A percentile compares a stretch with the other conserved stretches of the same genome.
Evolutionary conservation across 257 asterid species (phyloP).

Genomic region (Solanum paucissectum): DNA sequence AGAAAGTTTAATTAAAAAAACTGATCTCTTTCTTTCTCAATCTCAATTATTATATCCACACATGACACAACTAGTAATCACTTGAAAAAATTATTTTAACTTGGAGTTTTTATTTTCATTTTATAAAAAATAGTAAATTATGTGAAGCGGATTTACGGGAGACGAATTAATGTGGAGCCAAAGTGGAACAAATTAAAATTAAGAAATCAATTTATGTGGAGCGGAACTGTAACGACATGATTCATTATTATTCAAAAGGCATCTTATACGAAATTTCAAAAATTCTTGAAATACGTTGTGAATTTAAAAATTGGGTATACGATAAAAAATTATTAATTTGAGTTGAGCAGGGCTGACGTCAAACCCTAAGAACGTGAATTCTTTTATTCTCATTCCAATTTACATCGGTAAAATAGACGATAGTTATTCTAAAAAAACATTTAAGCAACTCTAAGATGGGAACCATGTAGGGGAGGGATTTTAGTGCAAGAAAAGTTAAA

Average conservation of each 20-base stretch:
- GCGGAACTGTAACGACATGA: too few species aligned
- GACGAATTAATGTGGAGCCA: not conserved
- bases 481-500: too few species aligned
- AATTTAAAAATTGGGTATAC: too few species aligned
- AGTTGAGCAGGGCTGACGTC: too few species aligned
- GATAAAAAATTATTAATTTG: too few species aligned
- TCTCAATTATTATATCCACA: not conserved
- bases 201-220: too few species aligned
- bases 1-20: not conserved
- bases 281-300: too few species aligned
- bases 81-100: not conserved
- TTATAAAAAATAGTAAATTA: not conserved
- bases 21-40: not conserved
- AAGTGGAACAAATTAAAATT: too few species aligned
- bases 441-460: not conserved
- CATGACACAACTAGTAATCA: not conserved
- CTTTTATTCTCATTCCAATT: not conserved
- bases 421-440: not conserved
- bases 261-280: too few species aligned
- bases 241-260: too few species aligned
- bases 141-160: not conserved
- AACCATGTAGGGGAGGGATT: too few species aligned
- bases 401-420: not conserved
- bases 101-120: not conserved
- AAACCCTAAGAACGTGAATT: too few species aligned